These are phyloP conservation scores for Xylariomycetidae sp. DNA, from an alignment of 2,329 filamentous ascomycete genomes.

Conservation along the genomic window DNA sequence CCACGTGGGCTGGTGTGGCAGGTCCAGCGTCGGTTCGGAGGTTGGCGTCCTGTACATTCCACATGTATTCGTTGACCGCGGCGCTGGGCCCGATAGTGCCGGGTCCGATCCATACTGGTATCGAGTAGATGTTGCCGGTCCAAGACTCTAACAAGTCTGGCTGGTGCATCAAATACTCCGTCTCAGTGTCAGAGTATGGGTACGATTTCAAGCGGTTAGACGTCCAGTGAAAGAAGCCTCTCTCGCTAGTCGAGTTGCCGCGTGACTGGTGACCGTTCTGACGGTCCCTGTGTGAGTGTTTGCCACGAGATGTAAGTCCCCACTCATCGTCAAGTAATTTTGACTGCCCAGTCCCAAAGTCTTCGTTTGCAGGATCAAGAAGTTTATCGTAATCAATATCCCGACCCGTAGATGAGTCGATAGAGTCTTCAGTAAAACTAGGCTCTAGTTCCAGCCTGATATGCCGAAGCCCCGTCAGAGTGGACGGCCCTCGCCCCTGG, in stretches of 20 bases:
- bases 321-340: slow-evolving; percentile 38
- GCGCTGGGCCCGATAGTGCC: slow-evolving; percentile 25
- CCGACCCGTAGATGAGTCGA: slow-evolving; percentile 23
- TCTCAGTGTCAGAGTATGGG: slow-evolving; percentile 19
- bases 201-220: slow-evolving; percentile 20
- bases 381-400: slow-evolving; percentile 37
- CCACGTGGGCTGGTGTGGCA: slow-evolving; percentile 42
- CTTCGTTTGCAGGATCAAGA: slow-evolving; percentile 30
- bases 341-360: slow-evolving; percentile 27
- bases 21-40: slow-evolving; percentile 36
- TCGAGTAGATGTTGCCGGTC: slow-evolving; percentile 22
- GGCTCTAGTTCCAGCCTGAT: slow-evolving; percentile 49
- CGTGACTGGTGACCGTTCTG: too few species aligned
- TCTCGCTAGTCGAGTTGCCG: too few species aligned
- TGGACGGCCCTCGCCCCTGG: slow-evolving; percentile 31
- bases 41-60: slow-evolving; percentile 31
- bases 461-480: slow-evolving; percentile 46
- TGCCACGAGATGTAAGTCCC: slow-evolving; percentile 13
- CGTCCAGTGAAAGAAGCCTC: too few species aligned
- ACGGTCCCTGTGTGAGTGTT: too few species aligned
- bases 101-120: slow-evolving; percentile 43
- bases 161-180: slow-evolving; percentile 21
- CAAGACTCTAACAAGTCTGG: slow-evolving; percentile 22
- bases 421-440: slow-evolving; percentile 32
- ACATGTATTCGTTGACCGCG: slow-evolving; percentile 43